phyloP scores from a whole-genome alignment of 2,329 filamentous ascomycete genomes.

The Apiospora aurea region DNA sequence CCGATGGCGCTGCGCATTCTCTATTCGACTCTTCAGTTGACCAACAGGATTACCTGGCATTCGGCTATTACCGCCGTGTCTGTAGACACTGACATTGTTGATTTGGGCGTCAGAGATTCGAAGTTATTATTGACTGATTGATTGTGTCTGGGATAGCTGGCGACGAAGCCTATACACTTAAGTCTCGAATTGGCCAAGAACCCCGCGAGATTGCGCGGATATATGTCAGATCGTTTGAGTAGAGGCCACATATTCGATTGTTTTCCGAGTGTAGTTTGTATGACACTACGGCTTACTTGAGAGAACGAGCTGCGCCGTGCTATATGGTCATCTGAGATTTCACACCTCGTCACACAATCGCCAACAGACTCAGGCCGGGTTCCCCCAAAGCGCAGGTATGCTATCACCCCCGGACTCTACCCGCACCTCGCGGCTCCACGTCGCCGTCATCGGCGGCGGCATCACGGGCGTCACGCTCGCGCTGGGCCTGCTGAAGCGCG shows the following conservation, averaged over 20 bases:
- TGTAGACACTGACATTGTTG: background rate
- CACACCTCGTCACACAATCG: background rate
- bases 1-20: background rate
- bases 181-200: background rate
- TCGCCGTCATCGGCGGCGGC: slow-evolving; percentile 60
- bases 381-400: slow-evolving; percentile 21
- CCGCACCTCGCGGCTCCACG: slow-evolving; percentile 32
- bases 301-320: background rate
- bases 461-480: slow-evolving; percentile 58
- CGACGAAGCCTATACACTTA: background rate
- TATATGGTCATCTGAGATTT: background rate
- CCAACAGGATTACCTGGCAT: background rate
- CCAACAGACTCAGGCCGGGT: background rate
- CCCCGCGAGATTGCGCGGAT: background rate
- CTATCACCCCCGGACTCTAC: slow-evolving; percentile 18
- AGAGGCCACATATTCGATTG: too few species aligned
- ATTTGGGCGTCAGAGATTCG: background rate
- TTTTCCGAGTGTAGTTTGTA: background rate
- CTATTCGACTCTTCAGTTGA: background rate
- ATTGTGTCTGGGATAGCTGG: background rate
- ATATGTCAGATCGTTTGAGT: background rate
- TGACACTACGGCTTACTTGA: background rate
- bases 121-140: background rate
- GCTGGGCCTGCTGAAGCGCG: slow-evolving; percentile 52
- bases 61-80: background rate